Conservation (phyloP, 345 rosid species). For the Anastatica hierochuntica region DNA sequence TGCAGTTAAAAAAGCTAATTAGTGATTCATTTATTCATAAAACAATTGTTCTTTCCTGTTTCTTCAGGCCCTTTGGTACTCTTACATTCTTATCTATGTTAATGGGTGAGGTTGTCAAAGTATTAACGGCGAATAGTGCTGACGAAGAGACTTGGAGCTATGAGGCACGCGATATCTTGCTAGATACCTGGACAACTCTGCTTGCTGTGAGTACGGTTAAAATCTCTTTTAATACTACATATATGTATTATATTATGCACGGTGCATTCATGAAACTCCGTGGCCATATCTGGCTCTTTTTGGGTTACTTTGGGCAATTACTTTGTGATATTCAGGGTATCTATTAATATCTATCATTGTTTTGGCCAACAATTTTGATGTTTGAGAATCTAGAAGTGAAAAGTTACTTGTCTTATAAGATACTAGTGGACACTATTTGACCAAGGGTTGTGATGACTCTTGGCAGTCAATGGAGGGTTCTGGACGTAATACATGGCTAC, state of each 20-base stretch:
- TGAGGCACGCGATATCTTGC: slow-evolving; percentile 92
- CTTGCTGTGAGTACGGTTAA: slow-evolving; percentile 51
- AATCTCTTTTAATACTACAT: slow-evolving; percentile 5
- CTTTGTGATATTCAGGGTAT: slow-evolving; percentile 2
- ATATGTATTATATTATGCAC: slow-evolving; percentile 4
- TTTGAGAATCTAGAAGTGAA: slow-evolving; percentile 7
- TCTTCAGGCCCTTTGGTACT: slow-evolving; percentile 83
- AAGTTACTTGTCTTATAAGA: slow-evolving; percentile 5
- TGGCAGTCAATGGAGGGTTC: slow-evolving; percentile 55
- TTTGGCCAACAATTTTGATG: slow-evolving; percentile 13
- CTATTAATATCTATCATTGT: not conserved
- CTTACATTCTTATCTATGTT: slow-evolving; percentile 62
- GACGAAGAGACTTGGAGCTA: slow-evolving; percentile 93
- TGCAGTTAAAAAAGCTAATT: not conserved
- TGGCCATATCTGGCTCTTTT: slow-evolving; percentile 9
- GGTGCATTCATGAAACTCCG: slow-evolving; percentile 14
- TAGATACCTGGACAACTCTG: slow-evolving; percentile 86
- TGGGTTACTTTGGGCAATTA: not conserved
- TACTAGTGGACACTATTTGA: slow-evolving; percentile 16
- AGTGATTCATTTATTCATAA: slow-evolving; percentile 1
- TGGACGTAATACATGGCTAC: slow-evolving; percentile 52
- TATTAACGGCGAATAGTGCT: slow-evolving; percentile 42
- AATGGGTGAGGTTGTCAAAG: slow-evolving; percentile 91
- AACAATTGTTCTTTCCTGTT: slow-evolving; percentile 19
- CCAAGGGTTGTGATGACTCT: slow-evolving; percentile 20